Conservation (phyloP, 495 filamentous ascomycete genomes). For the Aspergillus kassunensis region DNA sequence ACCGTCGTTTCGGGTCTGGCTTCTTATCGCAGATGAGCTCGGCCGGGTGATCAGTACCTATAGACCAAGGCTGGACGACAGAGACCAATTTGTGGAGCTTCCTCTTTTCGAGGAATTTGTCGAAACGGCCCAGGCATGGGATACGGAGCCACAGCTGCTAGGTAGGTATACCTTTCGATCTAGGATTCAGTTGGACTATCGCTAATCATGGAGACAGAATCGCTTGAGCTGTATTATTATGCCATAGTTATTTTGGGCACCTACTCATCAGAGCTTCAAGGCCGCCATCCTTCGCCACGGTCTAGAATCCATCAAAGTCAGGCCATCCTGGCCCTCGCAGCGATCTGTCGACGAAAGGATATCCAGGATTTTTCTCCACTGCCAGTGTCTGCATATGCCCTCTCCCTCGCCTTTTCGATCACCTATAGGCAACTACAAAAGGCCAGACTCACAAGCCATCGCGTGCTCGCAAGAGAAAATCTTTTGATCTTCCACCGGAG, state of each 20-base stretch:
- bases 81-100: constrained; percentile 42
- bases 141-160: neutral
- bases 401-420: constrained; percentile 23
- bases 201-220: neutral
- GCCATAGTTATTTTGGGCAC: neutral
- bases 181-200: neutral
- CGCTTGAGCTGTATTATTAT: neutral
- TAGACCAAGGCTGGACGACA: constrained; percentile 36
- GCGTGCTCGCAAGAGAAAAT: constrained; percentile 12
- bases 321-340: constrained; percentile 14
- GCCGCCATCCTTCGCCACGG: neutral
- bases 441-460: constrained; percentile 14
- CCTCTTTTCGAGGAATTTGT: constrained; percentile 53
- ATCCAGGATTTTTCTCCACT: constrained; percentile 10
- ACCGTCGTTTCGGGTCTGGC: constrained; percentile 40
- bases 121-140: neutral
- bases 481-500: constrained; percentile 17
- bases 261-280: neutral
- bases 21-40: constrained; percentile 41
- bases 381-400: constrained; percentile 20
- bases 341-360: constrained; percentile 9
- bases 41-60: constrained; percentile 59
- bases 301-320: neutral
- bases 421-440: constrained; percentile 22
- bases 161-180: neutral